Percentiles rank a stretch among this genome's conserved stretches.
phyloP scores from a whole-genome alignment of 2,329 filamentous ascomycete genomes.

The Herpotrichia juniperi region DNA sequence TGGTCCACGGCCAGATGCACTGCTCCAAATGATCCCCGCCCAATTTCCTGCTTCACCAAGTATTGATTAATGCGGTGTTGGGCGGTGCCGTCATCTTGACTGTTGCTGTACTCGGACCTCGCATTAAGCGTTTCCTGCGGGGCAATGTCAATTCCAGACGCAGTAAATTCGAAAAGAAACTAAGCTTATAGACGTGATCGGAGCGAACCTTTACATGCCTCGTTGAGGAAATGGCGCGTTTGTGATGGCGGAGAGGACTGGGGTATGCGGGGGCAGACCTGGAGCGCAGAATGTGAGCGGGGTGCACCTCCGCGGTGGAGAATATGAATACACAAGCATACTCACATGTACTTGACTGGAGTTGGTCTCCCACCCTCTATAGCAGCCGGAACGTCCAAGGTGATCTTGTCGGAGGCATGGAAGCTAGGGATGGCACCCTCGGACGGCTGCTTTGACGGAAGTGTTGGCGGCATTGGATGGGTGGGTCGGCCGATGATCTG shows the following conservation, averaged over 20 bases:
- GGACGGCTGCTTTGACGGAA: constrained; percentile 23
- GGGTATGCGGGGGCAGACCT: constrained; percentile 65
- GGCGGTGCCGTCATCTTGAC: constrained; percentile 78
- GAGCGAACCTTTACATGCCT: constrained; percentile 65
- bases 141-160: constrained; percentile 2
- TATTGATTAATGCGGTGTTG: constrained; percentile 96
- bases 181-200: neutral
- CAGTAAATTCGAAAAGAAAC: neutral
- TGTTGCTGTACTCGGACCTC: constrained; percentile 82
- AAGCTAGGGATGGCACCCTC: constrained; percentile 44
- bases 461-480: constrained; percentile 19
- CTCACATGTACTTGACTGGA: constrained; percentile 58
- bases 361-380: constrained; percentile 48
- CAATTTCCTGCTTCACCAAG: constrained; percentile 91
- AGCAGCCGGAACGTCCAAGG: constrained; percentile 52
- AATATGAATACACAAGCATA: constrained; percentile 5
- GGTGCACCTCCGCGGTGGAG: constrained; percentile 18
- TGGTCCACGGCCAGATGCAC: constrained; percentile 91
- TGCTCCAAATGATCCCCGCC: constrained; percentile 92
- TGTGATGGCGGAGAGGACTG: constrained; percentile 70
- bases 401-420: constrained; percentile 55
- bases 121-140: constrained; percentile 90
- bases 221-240: constrained; percentile 64
- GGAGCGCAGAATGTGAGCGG: constrained; percentile 27
- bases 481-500: neutral